Base-by-base conservation (phyloP, 116 monocot species). In the Trichopus zeylanicus region DNA sequence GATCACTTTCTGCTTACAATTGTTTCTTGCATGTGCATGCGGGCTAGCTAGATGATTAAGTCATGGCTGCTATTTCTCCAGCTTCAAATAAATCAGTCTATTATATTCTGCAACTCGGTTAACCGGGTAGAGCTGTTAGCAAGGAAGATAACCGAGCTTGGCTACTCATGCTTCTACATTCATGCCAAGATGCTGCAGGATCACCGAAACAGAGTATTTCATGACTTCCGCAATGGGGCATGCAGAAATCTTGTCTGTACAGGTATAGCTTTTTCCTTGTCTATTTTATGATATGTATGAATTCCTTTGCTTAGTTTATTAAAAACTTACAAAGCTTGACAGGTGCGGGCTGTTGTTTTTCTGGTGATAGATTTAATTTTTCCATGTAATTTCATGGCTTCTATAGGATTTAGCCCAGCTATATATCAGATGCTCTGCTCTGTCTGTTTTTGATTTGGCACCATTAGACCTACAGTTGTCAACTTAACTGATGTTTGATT, bases 81-180 rank as follows among this genome's bases (percentile, higher is more conserved):
- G 93, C 88, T 93, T 64, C 93, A 93, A 93, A 93, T 93, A 61
- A 93, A 93, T 59, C 88, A 88, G 56, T 93, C 93, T 27, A 94
- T 94, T 64, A 86, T 89, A 75, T 95, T 90, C 66, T 97, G 97
- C 56, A 97, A 97, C 68, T 97, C 97, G 32, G 91, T 97, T 26
- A 97, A 90, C 37, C 83, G 97, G 24, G 97, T 97, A 47, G 97
- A 97, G 35, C 69, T 97, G 5, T 67, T 97, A 65, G 97, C 97
- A 18, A 97, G 77, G 70, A 90, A 97, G 62, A 97, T 97, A 18
- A 97, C 97, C 13, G 90, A 90, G 57, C 81, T 97, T 49, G 97
- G 97, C 25, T 97, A 87, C 63, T 97, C 97, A n/a, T 97, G 97
- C 64, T 97, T 97, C 68, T 97, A 97, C 67, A 97, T 97, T 29